Percentiles rank a stretch among this genome's conserved stretches.
These are phyloP conservation scores for Solanum ossicruentum DNA, from an alignment of 257 asterid genomes.

Conservation along the genomic window DNA sequence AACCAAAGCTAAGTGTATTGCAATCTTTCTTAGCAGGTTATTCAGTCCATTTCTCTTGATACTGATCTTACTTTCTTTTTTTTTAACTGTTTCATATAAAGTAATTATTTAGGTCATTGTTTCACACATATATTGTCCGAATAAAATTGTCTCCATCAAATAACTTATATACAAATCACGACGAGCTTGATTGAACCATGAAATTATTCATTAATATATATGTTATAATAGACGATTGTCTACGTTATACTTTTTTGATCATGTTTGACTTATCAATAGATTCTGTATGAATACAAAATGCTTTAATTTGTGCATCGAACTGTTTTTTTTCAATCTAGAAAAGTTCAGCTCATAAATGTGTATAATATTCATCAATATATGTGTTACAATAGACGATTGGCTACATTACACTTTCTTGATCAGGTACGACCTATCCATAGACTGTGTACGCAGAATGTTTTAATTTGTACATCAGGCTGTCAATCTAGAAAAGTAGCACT, in stretches of 20 bases:
- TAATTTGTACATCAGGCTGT: background rate
- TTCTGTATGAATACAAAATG: background rate
- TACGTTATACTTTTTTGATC: no score
- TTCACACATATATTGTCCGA: background rate
- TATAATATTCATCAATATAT: background rate
- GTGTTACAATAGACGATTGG: no score
- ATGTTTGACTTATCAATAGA: background rate
- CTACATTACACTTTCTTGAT: no score
- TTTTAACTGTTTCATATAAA: background rate
- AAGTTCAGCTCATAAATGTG: background rate
- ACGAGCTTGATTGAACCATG: background rate
- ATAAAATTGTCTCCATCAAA: background rate
- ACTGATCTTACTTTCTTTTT: background rate
- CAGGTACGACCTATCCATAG: background rate
- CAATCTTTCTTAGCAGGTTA: background rate
- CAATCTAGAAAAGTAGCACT: background rate
- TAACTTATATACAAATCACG: background rate
- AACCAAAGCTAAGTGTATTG: background rate
- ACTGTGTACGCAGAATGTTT: background rate
- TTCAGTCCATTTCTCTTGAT: background rate
- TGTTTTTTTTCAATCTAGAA: background rate
- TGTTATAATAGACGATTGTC: background rate
- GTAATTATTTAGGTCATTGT: background rate
- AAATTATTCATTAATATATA: no score
- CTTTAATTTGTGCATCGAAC: background rate